Evolutionary conservation across 2,329 filamentous ascomycete genomes (phyloP), one percentile per base, ranked within the genome.

Genomic region (Mariannaea elegans): DNA sequence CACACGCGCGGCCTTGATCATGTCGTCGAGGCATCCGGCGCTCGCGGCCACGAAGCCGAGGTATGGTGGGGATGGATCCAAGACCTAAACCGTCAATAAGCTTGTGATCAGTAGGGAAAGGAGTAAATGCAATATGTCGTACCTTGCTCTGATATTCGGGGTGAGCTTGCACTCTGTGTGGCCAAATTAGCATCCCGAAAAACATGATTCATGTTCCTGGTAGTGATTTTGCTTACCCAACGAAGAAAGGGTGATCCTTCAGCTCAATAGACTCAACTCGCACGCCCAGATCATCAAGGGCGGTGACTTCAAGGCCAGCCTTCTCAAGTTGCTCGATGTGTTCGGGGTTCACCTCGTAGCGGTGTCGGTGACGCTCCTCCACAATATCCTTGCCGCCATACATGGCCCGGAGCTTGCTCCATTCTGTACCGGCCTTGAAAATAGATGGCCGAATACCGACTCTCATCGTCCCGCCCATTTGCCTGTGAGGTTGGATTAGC

Each of bases 301-400:
- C 91, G 59, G 94, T 84, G 72, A 96, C 94, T 39, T 83, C 80
- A 29, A 97, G 80, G 1, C 93, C 93, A 5, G 83, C 86, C 44
- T 84, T 78, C 65, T 92, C 84, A 3, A 97, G 81, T 29, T 78
- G 78, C 4, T 90, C 86, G 51, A 96, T 86, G 71, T 90, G 89
- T 10, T 87, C 84, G 0, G 93, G 93, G 78, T 97, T 97, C 65
- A 97, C 91, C 79, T 97, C 93, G 74, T 97, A 97, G 34, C 93
- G 87, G 77, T 97, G 93, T 61, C 93, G 87, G 76, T 97, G 93
- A 49, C 93, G 87, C 81, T 97, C 93, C 59, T 84, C 77, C 41
- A 90, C 83, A 16, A 78, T 76, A 1, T 80, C 75, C 1, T 77
- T 79, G 2, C 80, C 77, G 3, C 89, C 90, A 75, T 97, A 97